Base-by-base conservation (phyloP, 2,329 filamentous ascomycete genomes). In the Curvularia spicifera region DNA sequence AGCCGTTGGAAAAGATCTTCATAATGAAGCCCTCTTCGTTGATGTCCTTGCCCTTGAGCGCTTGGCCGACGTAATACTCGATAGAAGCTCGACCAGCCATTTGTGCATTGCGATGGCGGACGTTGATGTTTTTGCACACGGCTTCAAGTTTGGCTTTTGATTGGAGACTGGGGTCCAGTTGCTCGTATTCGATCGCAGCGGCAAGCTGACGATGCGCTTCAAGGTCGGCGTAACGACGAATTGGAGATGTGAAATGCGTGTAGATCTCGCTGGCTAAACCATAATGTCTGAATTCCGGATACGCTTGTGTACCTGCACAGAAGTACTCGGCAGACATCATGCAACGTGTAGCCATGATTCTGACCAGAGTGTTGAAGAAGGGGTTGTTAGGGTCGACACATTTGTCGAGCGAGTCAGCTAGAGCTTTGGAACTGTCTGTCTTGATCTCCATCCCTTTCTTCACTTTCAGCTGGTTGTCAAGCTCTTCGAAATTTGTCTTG, bases 281-380 rank as follows among this genome's bases (percentile, higher is more conserved):
- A 78, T 99, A 99, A 80, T 99, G 96, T 51, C 92, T 87, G 84
- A 97, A 99, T 75, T 98, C 95, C 0, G 92, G 90, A 76, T 95
- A 94, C 0, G 93, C 87, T 76, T 97, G 93, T 6, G 93, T 93
- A 59, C 95, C 95, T 0, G 94, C 91, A 79, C 91, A 95, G 79
- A 99, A 99, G 80, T 99, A 99, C 79, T 99, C 95, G 61, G 95
- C 95, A 53, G 92, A 95, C 84, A 97, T 97, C 95, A 99, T 99
- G 85, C 95, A 99, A 22, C 95, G 89, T 8, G 95, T 99, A 9
- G 95, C 95, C 82, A 99, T 91, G 79, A 99, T 97, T 74, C 95
- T 91, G 68, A 99, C 89, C 24, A 99, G 87, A 2, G 94, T 99
- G 84, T 99, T 99, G 85, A 99, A 98, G 82, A 97, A 99, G 28